phyloP scores from a whole-genome alignment of 2,329 filamentous ascomycete species.

The Xylariaceae sp. region DNA sequence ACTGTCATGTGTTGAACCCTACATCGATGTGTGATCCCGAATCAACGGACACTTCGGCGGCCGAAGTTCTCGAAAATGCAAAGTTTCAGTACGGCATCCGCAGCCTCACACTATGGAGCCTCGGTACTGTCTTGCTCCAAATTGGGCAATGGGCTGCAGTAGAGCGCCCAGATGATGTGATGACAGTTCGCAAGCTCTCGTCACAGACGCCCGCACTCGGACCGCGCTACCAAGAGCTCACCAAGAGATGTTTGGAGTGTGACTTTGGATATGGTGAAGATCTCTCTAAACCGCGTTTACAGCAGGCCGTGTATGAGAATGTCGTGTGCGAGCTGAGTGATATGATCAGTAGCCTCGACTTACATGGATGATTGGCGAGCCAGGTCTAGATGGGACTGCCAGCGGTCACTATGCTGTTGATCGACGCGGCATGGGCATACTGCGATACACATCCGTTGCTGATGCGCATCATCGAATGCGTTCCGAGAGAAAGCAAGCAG shows the following conservation, averaged over 20 bases:
- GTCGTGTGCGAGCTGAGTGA: background rate
- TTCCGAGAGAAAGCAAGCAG: too few relatives aligned
- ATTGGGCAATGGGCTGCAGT: conserved; percentile 19
- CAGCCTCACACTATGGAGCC: conserved; percentile 19
- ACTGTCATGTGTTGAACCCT: too few relatives aligned
- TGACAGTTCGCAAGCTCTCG: conserved; percentile 15
- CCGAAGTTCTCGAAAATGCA: too few relatives aligned
- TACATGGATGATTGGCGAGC: background rate
- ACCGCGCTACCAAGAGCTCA: conserved; percentile 17
- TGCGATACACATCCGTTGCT: too few relatives aligned
- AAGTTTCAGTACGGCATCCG: too few relatives aligned
- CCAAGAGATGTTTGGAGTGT: conserved; percentile 20
- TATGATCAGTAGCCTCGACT: background rate
- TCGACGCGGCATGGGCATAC: too few relatives aligned
- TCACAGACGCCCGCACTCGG: too few relatives aligned
- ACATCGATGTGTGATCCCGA: too few relatives aligned
- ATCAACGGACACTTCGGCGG: too few relatives aligned
- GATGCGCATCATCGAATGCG: too few relatives aligned
- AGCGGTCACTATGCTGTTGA: too few relatives aligned
- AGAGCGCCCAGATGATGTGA: conserved; percentile 17
- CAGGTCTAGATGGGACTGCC: too few relatives aligned
- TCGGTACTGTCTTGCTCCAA: conserved; percentile 24
- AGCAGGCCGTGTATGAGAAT: conserved; percentile 13
- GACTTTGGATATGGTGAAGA: conserved; percentile 21
- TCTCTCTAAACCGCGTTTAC: conserved; percentile 10